Conservation (phyloP, 352 stramenopile species). For the Pythium scleroteichum region DNA sequence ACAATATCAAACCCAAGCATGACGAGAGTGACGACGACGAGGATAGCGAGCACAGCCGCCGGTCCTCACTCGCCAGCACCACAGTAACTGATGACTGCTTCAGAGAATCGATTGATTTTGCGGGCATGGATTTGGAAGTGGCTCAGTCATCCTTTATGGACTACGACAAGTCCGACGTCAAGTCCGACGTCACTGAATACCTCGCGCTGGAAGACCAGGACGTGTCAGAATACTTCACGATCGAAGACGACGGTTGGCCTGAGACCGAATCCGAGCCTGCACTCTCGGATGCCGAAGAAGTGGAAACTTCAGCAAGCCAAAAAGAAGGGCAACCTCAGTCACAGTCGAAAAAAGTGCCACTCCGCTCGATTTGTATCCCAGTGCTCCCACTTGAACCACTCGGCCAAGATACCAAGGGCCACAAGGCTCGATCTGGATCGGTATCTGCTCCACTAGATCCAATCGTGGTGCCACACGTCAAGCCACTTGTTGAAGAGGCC, state of each 20-base stretch:
- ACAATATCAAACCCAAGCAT: constrained; percentile 1
- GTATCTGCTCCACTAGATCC: neutral
- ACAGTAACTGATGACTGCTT: constrained; percentile 9
- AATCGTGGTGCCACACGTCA: constrained; percentile 13
- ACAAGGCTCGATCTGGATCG: neutral
- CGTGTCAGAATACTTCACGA: constrained; percentile 14
- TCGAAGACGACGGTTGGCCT: constrained; percentile 18
- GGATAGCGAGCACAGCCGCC: constrained; percentile 10
- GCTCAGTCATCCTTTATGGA: constrained; percentile 5
- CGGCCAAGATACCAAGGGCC: neutral
- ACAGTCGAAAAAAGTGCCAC: neutral
- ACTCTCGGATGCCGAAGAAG: neutral
- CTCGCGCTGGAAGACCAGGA: constrained; percentile 14
- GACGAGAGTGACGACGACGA: neutral
- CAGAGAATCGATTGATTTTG: constrained; percentile 15
- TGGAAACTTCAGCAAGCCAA: neutral
- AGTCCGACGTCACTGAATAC: constrained; percentile 1
- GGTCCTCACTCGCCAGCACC: constrained; percentile 19
- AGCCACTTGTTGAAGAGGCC: constrained; percentile 13
- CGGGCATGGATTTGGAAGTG: constrained; percentile 5
- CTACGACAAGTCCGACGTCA: neutral
- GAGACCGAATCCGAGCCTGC: constrained; percentile 9
- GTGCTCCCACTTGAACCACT: constrained; percentile 12
- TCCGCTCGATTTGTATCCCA: constrained; percentile 10
- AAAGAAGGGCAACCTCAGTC: neutral